phyloP scores from a whole-genome alignment of 2,329 filamentous ascomycete species.

The Laburnicola sp. region DNA sequence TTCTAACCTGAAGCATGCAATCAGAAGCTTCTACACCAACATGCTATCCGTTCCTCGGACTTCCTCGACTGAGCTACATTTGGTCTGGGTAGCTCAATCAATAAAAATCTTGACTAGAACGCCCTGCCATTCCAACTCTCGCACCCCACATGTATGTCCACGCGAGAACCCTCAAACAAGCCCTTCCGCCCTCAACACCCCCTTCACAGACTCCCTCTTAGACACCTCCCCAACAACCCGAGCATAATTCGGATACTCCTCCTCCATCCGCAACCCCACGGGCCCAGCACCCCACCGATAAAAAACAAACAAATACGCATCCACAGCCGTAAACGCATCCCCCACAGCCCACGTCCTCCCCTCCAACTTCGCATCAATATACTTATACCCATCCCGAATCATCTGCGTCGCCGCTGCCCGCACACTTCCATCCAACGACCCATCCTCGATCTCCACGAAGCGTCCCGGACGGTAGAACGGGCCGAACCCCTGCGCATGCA shows the following conservation, averaged over 20 bases:
- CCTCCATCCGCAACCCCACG: slow-evolving; percentile 17
- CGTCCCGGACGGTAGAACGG: slow-evolving; percentile 20
- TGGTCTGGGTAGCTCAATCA: no score
- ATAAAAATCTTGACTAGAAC: no score
- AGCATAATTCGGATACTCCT: slow-evolving; percentile 21
- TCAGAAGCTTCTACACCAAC: no score
- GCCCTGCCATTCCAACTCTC: no score
- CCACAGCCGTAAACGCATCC: slow-evolving; percentile 19
- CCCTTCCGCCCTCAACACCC: slow-evolving; percentile 17
- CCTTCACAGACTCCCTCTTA: slow-evolving; percentile 14
- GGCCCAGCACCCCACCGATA: slow-evolving; percentile 22
- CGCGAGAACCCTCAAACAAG: not conserved
- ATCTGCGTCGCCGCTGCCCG: slow-evolving; percentile 8
- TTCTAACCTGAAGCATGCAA: no score
- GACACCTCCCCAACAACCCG: slow-evolving; percentile 14
- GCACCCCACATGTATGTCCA: no score
- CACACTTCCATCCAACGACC: slow-evolving; percentile 12
- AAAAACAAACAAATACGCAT: slow-evolving; percentile 28
- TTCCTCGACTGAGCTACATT: no score
- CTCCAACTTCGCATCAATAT: slow-evolving; percentile 20
- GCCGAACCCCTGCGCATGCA: slow-evolving; percentile 24
- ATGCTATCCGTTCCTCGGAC: no score
- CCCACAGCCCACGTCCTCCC: slow-evolving; percentile 21
- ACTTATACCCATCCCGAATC: slow-evolving; percentile 12
- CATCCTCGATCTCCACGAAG: slow-evolving; percentile 14